phyloP scores from a whole-genome alignment of 108 stramenopile genomes.

The Epipyxis sp. region DNA sequence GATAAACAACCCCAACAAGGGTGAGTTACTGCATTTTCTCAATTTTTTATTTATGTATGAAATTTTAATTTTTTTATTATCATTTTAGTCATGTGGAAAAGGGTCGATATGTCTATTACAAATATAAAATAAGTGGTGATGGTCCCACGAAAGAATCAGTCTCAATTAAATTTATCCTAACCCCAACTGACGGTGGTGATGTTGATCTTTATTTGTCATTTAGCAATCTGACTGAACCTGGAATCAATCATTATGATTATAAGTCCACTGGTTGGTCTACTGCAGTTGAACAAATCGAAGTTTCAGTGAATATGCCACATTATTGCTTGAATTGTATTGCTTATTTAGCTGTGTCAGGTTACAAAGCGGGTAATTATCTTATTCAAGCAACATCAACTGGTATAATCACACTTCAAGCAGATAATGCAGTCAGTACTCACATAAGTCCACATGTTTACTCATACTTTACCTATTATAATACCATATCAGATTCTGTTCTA shows the following conservation, averaged over 20 bases:
- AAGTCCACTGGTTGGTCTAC: conserved; percentile 4
- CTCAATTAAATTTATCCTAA: conserved; percentile 27
- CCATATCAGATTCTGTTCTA: background rate
- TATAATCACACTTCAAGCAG: background rate
- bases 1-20: conserved; percentile 19
- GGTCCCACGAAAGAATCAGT: no score
- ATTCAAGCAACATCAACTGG: background rate
- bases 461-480: conserved; percentile 6
- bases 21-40: no score
- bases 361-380: background rate
- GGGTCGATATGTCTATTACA: conserved; percentile 32
- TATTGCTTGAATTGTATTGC: conserved; percentile 31
- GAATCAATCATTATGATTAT: conserved; percentile 16
- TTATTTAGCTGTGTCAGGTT: conserved; percentile 34
- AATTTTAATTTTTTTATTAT: no score
- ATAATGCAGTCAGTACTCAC: background rate
- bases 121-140: conserved; percentile 10
- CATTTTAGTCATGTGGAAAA: no score
- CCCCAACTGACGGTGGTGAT: conserved; percentile 32
- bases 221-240: conserved; percentile 13
- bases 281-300: conserved; percentile 24
- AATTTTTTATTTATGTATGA: no score
- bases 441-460: background rate
- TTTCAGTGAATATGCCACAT: background rate
- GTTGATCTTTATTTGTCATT: conserved; percentile 15